phyloP scores from a whole-genome alignment of 1,139 yeast species.

The Geotrichum australiense region DNA sequence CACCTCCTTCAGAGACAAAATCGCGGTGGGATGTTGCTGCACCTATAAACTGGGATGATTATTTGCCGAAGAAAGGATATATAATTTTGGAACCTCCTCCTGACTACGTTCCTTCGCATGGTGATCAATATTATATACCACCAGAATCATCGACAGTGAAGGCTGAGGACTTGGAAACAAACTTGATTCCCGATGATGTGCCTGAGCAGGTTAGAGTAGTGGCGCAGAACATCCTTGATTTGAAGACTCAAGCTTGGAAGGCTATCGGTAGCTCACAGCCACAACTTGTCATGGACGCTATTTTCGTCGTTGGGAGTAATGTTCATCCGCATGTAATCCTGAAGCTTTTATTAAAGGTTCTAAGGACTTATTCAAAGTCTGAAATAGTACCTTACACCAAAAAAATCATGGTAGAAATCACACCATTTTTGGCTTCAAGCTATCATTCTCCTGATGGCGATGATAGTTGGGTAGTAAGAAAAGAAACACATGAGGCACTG shows the following conservation, averaged over 20 bases:
- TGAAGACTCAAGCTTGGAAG: conserved; percentile 5
- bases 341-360: conserved; percentile 2
- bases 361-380: conserved; percentile 3
- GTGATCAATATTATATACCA: conserved; percentile 9
- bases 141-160: not conserved
- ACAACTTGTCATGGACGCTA: conserved; percentile 2
- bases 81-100: conserved; percentile 44
- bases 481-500: conserved; percentile 3
- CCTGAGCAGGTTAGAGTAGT: conserved; percentile 1
- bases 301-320: not conserved
- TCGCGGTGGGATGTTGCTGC: conserved; percentile 30
- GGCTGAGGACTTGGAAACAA: conserved; percentile 2
- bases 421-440: not conserved
- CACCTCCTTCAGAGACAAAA: conserved; percentile 13
- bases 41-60: conserved; percentile 37
- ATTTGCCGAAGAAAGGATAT: conserved; percentile 51
- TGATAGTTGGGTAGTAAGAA: conserved; percentile 5
- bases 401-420: not conserved
- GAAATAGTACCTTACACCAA: conserved; percentile 3
- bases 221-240: not conserved
- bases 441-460: conserved; percentile 3
- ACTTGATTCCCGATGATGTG: conserved; percentile 3
- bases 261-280: not conserved
- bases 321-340: conserved; percentile 5
- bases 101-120: conserved; percentile 37